Evolutionary conservation across 2,329 filamentous ascomycete species (phyloP).

Genomic region (Eurotiales sp.): DNA sequence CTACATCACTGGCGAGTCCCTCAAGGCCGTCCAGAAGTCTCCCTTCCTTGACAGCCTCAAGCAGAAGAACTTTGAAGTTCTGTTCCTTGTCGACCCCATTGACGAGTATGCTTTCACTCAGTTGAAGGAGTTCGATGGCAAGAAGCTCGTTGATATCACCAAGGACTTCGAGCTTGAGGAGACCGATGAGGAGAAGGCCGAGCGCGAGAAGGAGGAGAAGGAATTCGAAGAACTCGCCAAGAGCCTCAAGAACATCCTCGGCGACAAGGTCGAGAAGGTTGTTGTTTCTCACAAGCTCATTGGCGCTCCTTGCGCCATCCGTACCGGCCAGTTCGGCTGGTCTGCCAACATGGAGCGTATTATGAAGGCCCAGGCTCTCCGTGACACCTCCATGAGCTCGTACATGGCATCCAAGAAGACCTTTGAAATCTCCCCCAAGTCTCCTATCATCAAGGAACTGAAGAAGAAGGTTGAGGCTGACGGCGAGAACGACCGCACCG

Average conservation of each 20-base stretch:
- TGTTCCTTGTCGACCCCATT: slow-evolving; percentile 99
- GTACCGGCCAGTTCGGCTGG: slow-evolving; percentile 99
- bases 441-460: slow-evolving; percentile 95
- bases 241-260: slow-evolving; percentile 97
- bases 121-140: slow-evolving; percentile 99
- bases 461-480: slow-evolving; percentile 99
- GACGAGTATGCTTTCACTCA: slow-evolving; percentile 99
- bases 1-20: slow-evolving; percentile 99
- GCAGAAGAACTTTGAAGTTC: slow-evolving; percentile 98
- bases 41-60: slow-evolving; percentile 98
- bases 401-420: slow-evolving; percentile 99
- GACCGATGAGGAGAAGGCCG: slow-evolving; percentile 98
- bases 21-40: slow-evolving; percentile 97
- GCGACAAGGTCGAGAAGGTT: slow-evolving; percentile 99
- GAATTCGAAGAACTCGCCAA: slow-evolving; percentile 93
- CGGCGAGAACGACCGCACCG: slow-evolving; percentile 96
- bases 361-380: slow-evolving; percentile 99
- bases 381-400: slow-evolving; percentile 98
- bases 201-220: slow-evolving; percentile 96
- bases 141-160: slow-evolving; percentile 99
- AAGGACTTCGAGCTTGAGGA: slow-evolving; percentile 99
- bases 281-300: slow-evolving; percentile 97
- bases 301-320: slow-evolving; percentile 93
- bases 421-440: slow-evolving; percentile 99
- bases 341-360: slow-evolving; percentile 99